phyloP scores from a whole-genome alignment of 306 rosid genomes.

The Hylodesmum podocarpum region DNA sequence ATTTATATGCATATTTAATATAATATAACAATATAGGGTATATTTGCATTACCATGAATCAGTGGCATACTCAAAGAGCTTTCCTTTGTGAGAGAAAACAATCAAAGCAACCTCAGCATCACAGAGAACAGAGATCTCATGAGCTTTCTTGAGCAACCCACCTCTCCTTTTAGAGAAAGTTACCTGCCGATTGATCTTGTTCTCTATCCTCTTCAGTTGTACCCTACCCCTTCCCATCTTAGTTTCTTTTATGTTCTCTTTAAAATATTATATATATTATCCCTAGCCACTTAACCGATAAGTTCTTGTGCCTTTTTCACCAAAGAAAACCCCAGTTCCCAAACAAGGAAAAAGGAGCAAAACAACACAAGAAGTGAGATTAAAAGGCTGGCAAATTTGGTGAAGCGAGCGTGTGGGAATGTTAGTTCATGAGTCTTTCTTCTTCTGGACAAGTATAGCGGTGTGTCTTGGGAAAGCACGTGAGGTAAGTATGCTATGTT shows the following conservation, averaged over 20 bases:
- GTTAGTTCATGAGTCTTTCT: slow-evolving; percentile 29
- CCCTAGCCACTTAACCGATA: not conserved
- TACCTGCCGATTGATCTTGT: slow-evolving; percentile 88
- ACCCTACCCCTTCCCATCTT: slow-evolving; percentile 95
- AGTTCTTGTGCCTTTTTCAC: not conserved
- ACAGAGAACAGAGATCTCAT: slow-evolving; percentile 92
- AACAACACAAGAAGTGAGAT: not conserved
- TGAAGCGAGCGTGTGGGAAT: not conserved
- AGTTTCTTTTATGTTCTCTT: no score
- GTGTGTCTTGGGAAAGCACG: slow-evolving; percentile 34
- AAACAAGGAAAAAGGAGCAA: slow-evolving; percentile 29
- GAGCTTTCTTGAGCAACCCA: slow-evolving; percentile 84
- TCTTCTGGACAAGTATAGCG: slow-evolving; percentile 34
- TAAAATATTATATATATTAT: not conserved
- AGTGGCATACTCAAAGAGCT: slow-evolving; percentile 85
- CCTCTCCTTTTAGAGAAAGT: slow-evolving; percentile 89
- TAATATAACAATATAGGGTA: not conserved
- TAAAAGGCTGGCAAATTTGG: slow-evolving; percentile 28
- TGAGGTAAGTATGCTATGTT: not conserved
- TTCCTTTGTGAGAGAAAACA: slow-evolving; percentile 86
- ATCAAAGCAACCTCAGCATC: slow-evolving; percentile 96
- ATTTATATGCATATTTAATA: not conserved
- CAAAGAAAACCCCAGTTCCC: slow-evolving; percentile 1
- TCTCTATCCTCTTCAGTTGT: slow-evolving; percentile 81
- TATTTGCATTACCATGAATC: slow-evolving; percentile 63